phyloP scores from a whole-genome alignment of 1,284 basidiomycete species.

The Sanguinoderma infundibulare region DNA sequence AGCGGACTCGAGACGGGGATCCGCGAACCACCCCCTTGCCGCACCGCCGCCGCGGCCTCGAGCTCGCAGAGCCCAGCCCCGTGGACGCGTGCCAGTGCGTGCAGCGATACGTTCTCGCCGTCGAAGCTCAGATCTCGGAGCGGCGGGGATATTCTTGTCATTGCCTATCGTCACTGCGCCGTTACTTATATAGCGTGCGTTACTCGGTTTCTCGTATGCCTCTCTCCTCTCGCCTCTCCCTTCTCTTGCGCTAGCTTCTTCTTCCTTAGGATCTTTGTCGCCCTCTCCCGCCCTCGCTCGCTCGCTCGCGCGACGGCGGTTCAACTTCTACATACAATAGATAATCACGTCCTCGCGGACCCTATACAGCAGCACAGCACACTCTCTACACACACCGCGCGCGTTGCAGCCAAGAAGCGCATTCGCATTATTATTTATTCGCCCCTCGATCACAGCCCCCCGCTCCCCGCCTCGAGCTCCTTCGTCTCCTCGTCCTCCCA shows the following conservation, averaged over 20 bases:
- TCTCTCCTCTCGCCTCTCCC: slow-evolving; percentile 1
- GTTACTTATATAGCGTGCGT: slow-evolving; percentile 2
- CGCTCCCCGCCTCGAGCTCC: slow-evolving; percentile 19
- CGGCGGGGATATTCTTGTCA: slow-evolving; percentile 27
- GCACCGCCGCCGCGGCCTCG: too few species aligned
- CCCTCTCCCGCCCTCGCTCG: background rate
- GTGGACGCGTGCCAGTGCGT: too few species aligned
- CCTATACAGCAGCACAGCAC: background rate
- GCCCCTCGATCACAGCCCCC: slow-evolving; percentile 8
- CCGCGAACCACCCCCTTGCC: background rate
- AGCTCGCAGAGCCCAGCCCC: too few species aligned
- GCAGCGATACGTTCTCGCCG: too few species aligned
- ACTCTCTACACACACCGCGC: background rate
- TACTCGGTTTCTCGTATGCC: slow-evolving; percentile 8
- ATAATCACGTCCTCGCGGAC: slow-evolving; percentile 15
- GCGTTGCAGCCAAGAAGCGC: background rate
- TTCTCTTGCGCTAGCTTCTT: too few species aligned
- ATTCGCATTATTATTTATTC: background rate
- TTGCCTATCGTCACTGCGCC: slow-evolving; percentile 30
- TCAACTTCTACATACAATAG: slow-evolving; percentile 24
- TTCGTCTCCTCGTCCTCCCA: slow-evolving; percentile 39
- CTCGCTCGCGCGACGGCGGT: background rate
- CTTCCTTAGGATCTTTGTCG: too few species aligned
- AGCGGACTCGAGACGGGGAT: too few species aligned
- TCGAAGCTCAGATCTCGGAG: too few species aligned